phyloP scores from a whole-genome alignment of 768 basidiomycete genomes.

The Boletus tylopilopsis region DNA sequence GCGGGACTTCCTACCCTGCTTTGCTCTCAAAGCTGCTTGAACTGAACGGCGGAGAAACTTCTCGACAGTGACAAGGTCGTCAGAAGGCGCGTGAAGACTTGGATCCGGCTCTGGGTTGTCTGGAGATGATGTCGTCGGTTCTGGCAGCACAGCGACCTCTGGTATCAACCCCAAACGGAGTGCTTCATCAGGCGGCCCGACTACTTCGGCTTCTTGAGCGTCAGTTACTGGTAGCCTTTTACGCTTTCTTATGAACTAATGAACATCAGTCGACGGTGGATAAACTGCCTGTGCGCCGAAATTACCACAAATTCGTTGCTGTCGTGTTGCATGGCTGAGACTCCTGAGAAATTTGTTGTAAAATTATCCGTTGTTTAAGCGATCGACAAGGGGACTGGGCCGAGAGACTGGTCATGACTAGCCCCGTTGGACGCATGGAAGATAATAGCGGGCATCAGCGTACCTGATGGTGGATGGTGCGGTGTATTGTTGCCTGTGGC shows the following conservation, averaged over 20 bases:
- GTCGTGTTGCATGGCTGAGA: conserved; percentile 7
- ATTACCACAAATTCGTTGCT: conserved; percentile 24
- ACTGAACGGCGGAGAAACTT: conserved; percentile 18
- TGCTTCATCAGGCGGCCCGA: background rate
- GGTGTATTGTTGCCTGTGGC: too few relatives aligned
- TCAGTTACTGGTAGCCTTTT: conserved; percentile 15
- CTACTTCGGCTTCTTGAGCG: background rate
- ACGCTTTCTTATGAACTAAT: conserved; percentile 26
- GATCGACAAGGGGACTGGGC: too few relatives aligned
- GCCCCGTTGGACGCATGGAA: too few relatives aligned
- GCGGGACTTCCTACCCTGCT: background rate
- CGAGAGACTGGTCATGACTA: too few relatives aligned
- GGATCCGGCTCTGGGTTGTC: background rate
- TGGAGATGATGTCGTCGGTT: conserved; percentile 4
- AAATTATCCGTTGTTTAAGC: too few relatives aligned
- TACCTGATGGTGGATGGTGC: too few relatives aligned
- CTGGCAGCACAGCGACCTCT: conserved; percentile 16
- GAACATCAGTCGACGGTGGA: background rate
- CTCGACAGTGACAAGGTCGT: conserved; percentile 24
- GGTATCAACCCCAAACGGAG: conserved; percentile 9
- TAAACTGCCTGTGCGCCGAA: background rate
- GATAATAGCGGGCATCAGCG: too few relatives aligned
- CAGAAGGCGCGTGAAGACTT: background rate
- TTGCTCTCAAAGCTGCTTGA: background rate
- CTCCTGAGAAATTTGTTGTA: too few relatives aligned